phyloP scores from a whole-genome alignment of 345 rosid genomes.

The Cardamine chenopodiifolia region DNA sequence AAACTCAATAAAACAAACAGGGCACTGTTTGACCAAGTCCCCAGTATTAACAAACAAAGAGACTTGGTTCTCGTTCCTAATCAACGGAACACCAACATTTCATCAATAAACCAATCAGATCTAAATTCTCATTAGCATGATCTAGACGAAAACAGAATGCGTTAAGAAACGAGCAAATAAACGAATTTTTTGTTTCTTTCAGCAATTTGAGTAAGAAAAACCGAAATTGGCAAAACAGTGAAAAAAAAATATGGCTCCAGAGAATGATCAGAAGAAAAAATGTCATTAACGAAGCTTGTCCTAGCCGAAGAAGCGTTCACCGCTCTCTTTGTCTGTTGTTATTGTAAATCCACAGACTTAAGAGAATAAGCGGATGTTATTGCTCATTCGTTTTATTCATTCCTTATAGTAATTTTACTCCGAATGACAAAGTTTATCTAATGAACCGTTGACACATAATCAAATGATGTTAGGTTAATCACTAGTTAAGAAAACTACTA shows the following conservation, averaged over 20 bases:
- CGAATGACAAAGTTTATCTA: not conserved
- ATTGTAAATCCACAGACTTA: not conserved
- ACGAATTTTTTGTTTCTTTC: not conserved
- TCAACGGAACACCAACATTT: not conserved
- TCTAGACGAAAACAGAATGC: not conserved
- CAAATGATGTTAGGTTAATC: not conserved
- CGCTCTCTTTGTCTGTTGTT: not conserved
- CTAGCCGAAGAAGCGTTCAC: constrained; percentile 9
- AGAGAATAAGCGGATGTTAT: not conserved
- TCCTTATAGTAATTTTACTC: too few relatives aligned
- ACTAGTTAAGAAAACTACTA: not conserved
- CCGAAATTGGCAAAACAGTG: not conserved
- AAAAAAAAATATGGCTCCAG: not conserved
- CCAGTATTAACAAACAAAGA: too few relatives aligned
- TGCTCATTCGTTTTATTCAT: not conserved
- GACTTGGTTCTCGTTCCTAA: not conserved
- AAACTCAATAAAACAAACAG: not conserved
- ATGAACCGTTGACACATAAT: not conserved
- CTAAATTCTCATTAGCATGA: not conserved
- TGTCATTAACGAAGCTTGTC: not conserved
- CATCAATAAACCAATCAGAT: not conserved
- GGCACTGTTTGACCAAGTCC: not conserved
- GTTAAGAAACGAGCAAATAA: not conserved
- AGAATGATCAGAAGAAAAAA: not conserved
- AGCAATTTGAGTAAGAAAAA: not conserved